Evolutionary conservation across 2,329 filamentous ascomycete genomes (phyloP).

Genomic region (Fusarium pseudoanthophilum): DNA sequence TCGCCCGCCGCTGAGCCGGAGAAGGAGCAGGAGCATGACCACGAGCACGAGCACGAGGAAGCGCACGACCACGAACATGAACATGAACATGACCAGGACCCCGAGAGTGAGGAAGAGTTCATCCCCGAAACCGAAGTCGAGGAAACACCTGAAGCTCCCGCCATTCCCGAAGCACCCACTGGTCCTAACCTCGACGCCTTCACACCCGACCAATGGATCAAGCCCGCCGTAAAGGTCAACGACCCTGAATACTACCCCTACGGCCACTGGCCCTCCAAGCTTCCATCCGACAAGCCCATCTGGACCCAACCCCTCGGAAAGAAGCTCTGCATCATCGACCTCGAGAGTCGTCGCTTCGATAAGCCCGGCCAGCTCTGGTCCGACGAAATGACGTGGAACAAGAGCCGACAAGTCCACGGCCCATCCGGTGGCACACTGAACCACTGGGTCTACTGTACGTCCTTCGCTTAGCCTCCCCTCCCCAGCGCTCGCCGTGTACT

Average conservation of each 20-base stretch:
- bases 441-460: constrained; percentile 56
- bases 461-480: not conserved
- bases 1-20: not conserved
- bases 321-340: constrained; percentile 57
- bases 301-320: constrained; percentile 51
- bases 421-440: constrained; percentile 56
- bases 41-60: not conserved
- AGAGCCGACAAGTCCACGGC: constrained; percentile 48
- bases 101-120: not conserved
- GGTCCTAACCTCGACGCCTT: constrained; percentile 14
- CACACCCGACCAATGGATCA: constrained; percentile 24
- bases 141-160: constrained; percentile 12
- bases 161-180: not conserved
- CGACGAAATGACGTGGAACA: constrained; percentile 51
- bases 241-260: constrained; percentile 44
- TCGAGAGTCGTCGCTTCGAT: constrained; percentile 55
- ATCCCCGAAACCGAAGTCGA: not conserved
- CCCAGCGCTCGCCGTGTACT: constrained; percentile 19
- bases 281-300: constrained; percentile 42
- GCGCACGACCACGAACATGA: not conserved
- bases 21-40: not conserved
- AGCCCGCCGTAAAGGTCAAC: constrained; percentile 38
- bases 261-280: constrained; percentile 49
- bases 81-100: not conserved
- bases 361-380: constrained; percentile 51